Base-by-base conservation (phyloP, 805 yeast species). In the Cyberlindnera suaveolens region DNA sequence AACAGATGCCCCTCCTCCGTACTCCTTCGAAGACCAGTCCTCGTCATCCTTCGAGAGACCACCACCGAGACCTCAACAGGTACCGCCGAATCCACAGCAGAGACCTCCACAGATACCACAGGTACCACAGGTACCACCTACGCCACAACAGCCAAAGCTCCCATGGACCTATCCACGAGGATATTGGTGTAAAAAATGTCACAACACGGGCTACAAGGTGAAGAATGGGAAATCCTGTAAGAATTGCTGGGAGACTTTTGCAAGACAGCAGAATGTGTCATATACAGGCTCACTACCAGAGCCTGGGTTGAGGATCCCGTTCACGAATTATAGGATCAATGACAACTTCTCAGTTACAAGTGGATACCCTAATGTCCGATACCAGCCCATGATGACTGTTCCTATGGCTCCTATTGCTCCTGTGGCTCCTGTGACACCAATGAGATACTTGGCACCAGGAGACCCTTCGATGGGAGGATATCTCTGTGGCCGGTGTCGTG, bases 381-480 rank as follows among this genome's bases (percentile, higher is more conserved):
- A 10, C 40, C 39, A 11, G 10, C 30, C 36, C 11, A 37, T 31
- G 45, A 18, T 19, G 9, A 34, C 40, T 15, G 45, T 23, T 18
- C 54, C 43, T 6, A 34, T 45, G 40, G 35, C 46, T 20, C 41
- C 43, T 13, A 47, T 33, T 16, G n/a, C n/a, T n/a, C 34, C 42
- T 16, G 13, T 23, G 18, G 37, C 42, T 5, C 20, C 14, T 31
- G 34, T 32, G 3, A 23, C 38, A 34, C 33, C 34, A 1, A 50
- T 50, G 7, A 40, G 72, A 16, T 63, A 75, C 14, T 82, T 85
- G 1, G 58, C 55, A 17, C 93, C 95, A 0, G 95, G 95, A 2
- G 95, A 86, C 53, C 91, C 93, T 1, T 54, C 80, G 29, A 58
- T 75, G 48, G 95, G 96, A 1, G 95, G 96, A 1, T 60, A 70